A percentile compares a stretch with the other conserved stretches of the same genome.
These are phyloP conservation scores for Hyphopichia khmerensis DNA, from an alignment of 1,139 yeast genomes.

Conservation along the genomic window DNA sequence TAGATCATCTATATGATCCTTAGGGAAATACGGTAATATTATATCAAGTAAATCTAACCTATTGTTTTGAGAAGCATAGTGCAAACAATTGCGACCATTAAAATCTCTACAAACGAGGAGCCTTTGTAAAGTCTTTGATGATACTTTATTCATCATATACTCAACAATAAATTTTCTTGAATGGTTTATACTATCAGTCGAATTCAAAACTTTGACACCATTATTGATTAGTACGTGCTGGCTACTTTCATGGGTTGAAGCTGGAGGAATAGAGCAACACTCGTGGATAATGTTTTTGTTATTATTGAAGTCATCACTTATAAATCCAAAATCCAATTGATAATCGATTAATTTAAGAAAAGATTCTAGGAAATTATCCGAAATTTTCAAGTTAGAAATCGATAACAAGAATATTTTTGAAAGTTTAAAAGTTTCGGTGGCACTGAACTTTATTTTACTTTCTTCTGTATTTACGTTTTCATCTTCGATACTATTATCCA, in stretches of 20 bases:
- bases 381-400: constrained; percentile 50
- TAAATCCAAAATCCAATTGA: constrained; percentile 40
- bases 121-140: constrained; percentile 17
- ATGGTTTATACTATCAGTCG: constrained; percentile 43
- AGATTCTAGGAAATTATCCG: constrained; percentile 46
- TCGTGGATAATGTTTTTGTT: constrained; percentile 44
- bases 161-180: constrained; percentile 40
- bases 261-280: constrained; percentile 44
- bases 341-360: constrained; percentile 45
- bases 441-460: constrained; percentile 6
- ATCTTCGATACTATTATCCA: background rate
- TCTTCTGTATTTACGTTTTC: background rate
- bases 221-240: constrained; percentile 41
- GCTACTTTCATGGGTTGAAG: constrained; percentile 29
- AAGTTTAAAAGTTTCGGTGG: constrained; percentile 35
- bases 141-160: constrained; percentile 27
- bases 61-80: constrained; percentile 79
- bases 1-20: constrained; percentile 44
- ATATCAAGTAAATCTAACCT: constrained; percentile 53
- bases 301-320: constrained; percentile 42
- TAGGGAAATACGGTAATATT: constrained; percentile 40
- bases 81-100: constrained; percentile 82
- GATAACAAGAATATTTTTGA: constrained; percentile 67
- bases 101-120: constrained; percentile 50
- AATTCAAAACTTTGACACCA: constrained; percentile 44